A percentile compares a stretch with the other conserved stretches of the same genome.
Evolutionary conservation across 768 basidiomycete species (phyloP).

Genomic region (Mrakia hoshinonis): DNA sequence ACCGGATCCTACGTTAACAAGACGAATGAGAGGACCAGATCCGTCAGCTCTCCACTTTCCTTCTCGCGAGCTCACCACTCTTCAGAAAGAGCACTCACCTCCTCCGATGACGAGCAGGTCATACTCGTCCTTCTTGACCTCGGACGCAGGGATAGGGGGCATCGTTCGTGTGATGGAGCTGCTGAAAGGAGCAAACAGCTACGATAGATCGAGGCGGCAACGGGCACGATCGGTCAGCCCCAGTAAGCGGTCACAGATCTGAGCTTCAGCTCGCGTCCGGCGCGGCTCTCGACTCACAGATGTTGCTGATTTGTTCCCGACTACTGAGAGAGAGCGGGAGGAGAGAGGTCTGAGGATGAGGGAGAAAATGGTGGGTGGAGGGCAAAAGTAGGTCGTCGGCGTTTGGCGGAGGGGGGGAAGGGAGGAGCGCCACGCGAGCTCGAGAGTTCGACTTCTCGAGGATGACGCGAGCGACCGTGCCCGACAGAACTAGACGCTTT

Average conservation of each 20-base stretch:
- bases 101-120: slow-evolving; percentile 29
- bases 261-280: no score
- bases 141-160: slow-evolving; percentile 22
- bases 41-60: neutral
- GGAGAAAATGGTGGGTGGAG: slow-evolving; percentile 7
- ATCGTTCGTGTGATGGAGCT: slow-evolving; percentile 4
- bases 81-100: neutral
- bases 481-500: neutral
- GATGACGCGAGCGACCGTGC: neutral
- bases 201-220: neutral
- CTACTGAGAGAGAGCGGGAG: neutral
- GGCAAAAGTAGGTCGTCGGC: neutral
- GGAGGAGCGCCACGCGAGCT: neutral
- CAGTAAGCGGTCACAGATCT: no score
- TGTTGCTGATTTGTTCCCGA: neutral
- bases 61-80: neutral
- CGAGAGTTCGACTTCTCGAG: neutral
- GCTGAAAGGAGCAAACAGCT: slow-evolving; percentile 4
- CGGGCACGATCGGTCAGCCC: neutral
- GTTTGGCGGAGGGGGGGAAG: neutral
- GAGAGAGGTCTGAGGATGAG: neutral
- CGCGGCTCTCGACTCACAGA: no score
- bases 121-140: slow-evolving; percentile 12
- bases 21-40: neutral
- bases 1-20: slow-evolving; percentile 59